Conservation (phyloP, 2,329 filamentous ascomycete species). For the Curvularia sp. region DNA sequence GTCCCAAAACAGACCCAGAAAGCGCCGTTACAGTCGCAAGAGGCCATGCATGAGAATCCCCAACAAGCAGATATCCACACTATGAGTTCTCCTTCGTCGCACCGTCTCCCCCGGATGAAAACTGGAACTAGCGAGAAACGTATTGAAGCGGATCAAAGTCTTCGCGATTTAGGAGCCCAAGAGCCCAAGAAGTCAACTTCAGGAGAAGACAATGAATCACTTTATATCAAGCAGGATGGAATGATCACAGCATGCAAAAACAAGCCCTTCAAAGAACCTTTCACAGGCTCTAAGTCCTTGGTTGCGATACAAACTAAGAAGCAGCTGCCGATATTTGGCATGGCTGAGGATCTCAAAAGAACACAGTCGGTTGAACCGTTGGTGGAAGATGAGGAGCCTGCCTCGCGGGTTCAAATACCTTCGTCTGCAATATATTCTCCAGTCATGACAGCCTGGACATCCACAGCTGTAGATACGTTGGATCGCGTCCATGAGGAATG, state of each 20-base stretch:
- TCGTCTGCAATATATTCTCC: background rate
- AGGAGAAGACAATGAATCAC: no score
- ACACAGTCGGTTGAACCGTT: no score
- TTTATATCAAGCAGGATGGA: no score
- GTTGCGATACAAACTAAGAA: background rate
- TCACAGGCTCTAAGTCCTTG: no score
- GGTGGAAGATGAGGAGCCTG: background rate
- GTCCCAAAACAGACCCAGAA: background rate
- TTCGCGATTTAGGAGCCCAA: no score
- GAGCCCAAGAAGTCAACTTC: no score
- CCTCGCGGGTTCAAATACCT: background rate
- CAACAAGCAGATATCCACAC: background rate
- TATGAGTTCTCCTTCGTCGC: no score
- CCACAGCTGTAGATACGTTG: background rate
- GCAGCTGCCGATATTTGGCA: background rate
- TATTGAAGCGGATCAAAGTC: no score
- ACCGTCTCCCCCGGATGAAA: no score
- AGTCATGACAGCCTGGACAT: background rate
- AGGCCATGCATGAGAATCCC: background rate
- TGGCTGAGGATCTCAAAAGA: background rate
- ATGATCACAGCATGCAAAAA: no score
- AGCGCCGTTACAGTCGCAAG: background rate
- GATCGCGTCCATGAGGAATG: background rate
- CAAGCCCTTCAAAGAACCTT: no score
- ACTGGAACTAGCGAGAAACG: background rate